Base-by-base conservation (phyloP, 2,329 filamentous ascomycete species). In the Colletotrichum truncatum region DNA sequence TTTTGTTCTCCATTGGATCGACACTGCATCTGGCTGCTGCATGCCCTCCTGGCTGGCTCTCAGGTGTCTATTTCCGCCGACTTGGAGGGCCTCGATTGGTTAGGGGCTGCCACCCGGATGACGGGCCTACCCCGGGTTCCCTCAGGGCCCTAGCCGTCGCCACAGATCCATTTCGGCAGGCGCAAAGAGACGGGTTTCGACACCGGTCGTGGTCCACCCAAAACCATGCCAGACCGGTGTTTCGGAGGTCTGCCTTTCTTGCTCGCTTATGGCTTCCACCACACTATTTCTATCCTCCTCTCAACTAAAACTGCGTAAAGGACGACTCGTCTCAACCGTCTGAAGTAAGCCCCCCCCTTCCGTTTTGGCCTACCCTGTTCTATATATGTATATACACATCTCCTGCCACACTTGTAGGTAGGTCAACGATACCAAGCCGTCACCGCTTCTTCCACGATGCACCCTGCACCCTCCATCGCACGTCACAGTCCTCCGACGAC, bases 401-500 rank as follows among this genome's bases (percentile, higher is more conserved):
- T 30, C 36, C 11, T 23, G 16, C 36, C 41, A 9, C 23, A 36
- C 30, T 12, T 34, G 23, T 11, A 11, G 10, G n/a, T 30, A 9
- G 45, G 12, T 23, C 41, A 39, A 23, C 53, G 12, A 60, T n/a
- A 45, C 25, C 25, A 9, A 28, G 23, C 38, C 43, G 59, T 46
- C 39, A 55, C 49, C 57, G 34, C 61, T 21, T 54, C 41, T 60
- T 55, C 45, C 23, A 9, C 56, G 41, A 43, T 49, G 62, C 49
- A 54, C 34, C 32, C 36, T 49, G 56, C 28, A 21, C 23, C 12
- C 30, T 38, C 28, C 49, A 23, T 58, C 36, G 49, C 41, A 32
- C 48, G 21, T 72, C 67, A 75, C 36, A 73, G 51, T 11, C 46
- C 70, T 10, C 53, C 65, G 5, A 76, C 82, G 14, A 83, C 80